phyloP scores from a whole-genome alignment of 345 rosid genomes.

The Durio zibethinus region DNA sequence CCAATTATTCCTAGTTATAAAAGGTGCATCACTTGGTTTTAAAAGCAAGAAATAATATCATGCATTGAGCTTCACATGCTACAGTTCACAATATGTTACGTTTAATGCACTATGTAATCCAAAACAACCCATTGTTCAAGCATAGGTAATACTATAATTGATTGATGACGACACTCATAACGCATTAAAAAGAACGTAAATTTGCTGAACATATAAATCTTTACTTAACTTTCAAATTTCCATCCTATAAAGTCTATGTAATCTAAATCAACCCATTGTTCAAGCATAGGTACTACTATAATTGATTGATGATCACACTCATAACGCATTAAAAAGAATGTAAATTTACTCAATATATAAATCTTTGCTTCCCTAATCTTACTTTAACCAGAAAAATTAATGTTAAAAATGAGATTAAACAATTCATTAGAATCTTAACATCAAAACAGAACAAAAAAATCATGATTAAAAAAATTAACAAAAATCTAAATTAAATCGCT shows the following conservation, averaged over 20 bases:
- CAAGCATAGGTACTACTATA: too few species aligned
- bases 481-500: not conserved
- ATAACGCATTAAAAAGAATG: too few species aligned
- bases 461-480: not conserved
- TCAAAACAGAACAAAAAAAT: not conserved
- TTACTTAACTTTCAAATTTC: too few species aligned
- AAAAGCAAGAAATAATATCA: not conserved
- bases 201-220: too few species aligned
- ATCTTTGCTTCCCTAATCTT: not conserved
- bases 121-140: too few species aligned
- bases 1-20: not conserved
- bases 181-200: too few species aligned
- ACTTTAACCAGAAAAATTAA: not conserved
- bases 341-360: not conserved
- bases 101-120: not conserved
- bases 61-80: not conserved
- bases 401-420: not conserved
- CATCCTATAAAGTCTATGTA: too few species aligned
- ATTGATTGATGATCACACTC: too few species aligned
- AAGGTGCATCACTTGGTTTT: not conserved
- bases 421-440: not conserved
- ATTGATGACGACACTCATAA: too few species aligned
- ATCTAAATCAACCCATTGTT: too few species aligned
- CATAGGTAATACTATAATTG: too few species aligned
- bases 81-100: not conserved